Conservation (phyloP, 202 grass and related monocot genomes). For the Brachypodium distachyon region DNA sequence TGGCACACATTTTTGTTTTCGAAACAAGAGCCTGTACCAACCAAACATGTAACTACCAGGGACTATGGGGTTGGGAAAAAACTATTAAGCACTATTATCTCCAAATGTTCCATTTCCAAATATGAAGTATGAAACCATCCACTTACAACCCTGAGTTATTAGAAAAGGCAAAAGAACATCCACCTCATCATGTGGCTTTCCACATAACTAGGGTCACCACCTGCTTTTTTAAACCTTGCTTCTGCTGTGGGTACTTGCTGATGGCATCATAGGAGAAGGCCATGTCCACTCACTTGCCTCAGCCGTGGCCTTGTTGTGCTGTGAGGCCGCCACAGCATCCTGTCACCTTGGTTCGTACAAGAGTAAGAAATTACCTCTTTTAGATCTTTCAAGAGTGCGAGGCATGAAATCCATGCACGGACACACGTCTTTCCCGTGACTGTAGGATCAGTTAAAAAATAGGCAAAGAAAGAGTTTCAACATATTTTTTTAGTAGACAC, state of each 20-base stretch:
- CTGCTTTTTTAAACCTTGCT: not conserved
- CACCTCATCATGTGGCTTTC: not conserved
- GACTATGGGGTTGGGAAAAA: not conserved
- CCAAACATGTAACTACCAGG: not conserved
- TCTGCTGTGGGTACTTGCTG: not conserved
- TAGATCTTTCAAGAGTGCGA: not conserved
- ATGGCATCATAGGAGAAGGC: too few species aligned
- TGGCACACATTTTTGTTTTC: not conserved
- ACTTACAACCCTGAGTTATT: not conserved
- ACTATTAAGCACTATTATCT: not conserved
- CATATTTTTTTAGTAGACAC: not conserved
- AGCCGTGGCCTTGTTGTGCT: not conserved
- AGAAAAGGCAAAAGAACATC: not conserved
- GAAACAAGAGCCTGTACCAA: not conserved
- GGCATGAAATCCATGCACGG: not conserved
- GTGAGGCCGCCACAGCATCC: not conserved
- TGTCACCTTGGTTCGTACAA: not conserved
- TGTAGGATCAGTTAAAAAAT: not conserved
- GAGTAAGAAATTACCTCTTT: too few species aligned
- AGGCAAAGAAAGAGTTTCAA: not conserved
- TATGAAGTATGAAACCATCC: not conserved
- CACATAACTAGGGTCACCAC: not conserved
- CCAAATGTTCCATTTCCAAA: not conserved
- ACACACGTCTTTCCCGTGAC: not conserved
- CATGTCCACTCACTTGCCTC: not conserved